Conservation (phyloP, 2,329 filamentous ascomycete genomes). For the Exophiala mesophila region DNA sequence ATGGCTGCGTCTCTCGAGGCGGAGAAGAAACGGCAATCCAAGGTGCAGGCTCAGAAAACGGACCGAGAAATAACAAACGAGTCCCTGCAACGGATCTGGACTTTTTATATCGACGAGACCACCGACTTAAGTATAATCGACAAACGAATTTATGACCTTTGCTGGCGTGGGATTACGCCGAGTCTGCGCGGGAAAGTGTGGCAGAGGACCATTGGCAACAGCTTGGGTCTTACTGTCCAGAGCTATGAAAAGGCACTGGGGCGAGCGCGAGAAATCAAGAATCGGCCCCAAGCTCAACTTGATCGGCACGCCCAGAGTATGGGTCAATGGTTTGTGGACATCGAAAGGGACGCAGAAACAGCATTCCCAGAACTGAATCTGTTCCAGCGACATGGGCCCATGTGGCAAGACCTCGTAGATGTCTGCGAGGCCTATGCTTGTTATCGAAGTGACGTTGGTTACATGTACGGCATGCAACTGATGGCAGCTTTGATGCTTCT, state of each 20-base stretch:
- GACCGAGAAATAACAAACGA: constrained; percentile 50
- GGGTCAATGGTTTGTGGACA: constrained; percentile 50
- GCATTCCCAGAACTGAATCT: constrained; percentile 57
- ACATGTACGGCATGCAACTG: constrained; percentile 55
- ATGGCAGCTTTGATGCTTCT: constrained; percentile 56
- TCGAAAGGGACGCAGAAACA: constrained; percentile 49
- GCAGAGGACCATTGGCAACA: constrained; percentile 57
- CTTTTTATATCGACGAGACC: constrained; percentile 56
- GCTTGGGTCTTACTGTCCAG: constrained; percentile 51
- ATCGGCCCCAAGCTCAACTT: constrained; percentile 34
- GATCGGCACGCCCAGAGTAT: constrained; percentile 41
- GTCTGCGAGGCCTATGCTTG: constrained; percentile 59
- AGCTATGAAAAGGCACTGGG: constrained; percentile 55
- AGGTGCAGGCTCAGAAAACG: constrained; percentile 43
- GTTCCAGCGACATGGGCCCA: constrained; percentile 50
- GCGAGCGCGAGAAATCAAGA: constrained; percentile 48
- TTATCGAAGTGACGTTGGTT: constrained; percentile 60
- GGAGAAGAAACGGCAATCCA: constrained; percentile 50
- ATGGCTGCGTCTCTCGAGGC: constrained; percentile 58
- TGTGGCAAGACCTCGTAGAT: constrained; percentile 53
- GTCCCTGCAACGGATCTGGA: constrained; percentile 56
- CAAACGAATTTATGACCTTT: constrained; percentile 55
- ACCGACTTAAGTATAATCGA: constrained; percentile 54
- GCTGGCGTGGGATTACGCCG: constrained; percentile 60
- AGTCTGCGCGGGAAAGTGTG: constrained; percentile 54